Evolutionary conservation across 2,329 filamentous ascomycete genomes (phyloP).

Genomic region (Paraphoma chrysanthemicola): DNA sequence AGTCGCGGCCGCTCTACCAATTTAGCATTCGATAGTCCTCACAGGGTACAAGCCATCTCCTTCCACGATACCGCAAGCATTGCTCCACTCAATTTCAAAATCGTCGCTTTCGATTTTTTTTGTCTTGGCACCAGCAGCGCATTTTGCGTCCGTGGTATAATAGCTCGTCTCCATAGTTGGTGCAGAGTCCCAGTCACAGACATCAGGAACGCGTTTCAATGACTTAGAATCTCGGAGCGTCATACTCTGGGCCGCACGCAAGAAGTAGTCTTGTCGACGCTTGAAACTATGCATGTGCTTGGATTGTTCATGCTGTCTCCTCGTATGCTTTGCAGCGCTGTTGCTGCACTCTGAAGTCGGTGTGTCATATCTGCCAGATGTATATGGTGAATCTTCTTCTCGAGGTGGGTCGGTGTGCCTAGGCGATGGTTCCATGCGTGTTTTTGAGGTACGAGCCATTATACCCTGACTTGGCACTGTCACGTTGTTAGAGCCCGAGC

Average conservation of each 20-base stretch:
- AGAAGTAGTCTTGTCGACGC: neutral
- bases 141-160: slow-evolving; percentile 42
- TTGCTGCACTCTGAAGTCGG: no score
- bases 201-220: slow-evolving; percentile 21
- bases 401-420: neutral
- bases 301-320: no score
- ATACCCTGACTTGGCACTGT: slow-evolving; percentile 5
- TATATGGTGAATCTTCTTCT: neutral
- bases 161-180: slow-evolving; percentile 49
- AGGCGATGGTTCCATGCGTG: neutral
- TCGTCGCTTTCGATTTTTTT: neutral
- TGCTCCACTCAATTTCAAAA: slow-evolving; percentile 49
- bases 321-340: no score
- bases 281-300: neutral
- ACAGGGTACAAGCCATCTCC: neutral
- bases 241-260: neutral
- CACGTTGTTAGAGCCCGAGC: slow-evolving; percentile 11
- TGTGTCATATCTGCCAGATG: neutral
- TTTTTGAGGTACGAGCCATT: neutral
- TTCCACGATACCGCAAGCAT: slow-evolving; percentile 30
- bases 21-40: neutral
- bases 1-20: no score
- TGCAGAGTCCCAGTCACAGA: slow-evolving; percentile 40
- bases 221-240: no score
- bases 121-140: slow-evolving; percentile 31